Conservation (phyloP, 148 eudicot species). For the Polygonum aviculare region DNA sequence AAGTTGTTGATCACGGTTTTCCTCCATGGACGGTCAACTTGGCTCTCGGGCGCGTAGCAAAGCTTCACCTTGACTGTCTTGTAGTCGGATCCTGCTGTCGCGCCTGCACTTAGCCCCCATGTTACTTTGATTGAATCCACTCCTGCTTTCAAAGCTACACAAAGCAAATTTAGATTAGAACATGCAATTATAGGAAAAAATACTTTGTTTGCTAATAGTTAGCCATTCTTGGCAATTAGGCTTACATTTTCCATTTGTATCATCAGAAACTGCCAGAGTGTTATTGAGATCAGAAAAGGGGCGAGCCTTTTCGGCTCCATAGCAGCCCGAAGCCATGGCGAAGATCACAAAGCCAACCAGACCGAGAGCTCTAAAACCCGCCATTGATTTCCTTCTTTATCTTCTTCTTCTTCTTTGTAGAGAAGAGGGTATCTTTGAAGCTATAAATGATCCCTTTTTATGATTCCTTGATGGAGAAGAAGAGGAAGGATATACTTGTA, state of each 20-base stretch:
- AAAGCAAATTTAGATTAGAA: neutral
- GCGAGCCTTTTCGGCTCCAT: neutral
- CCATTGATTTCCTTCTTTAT: neutral
- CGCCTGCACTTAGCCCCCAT: constrained; percentile 37
- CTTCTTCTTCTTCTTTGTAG: neutral
- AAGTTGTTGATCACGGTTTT: constrained; percentile 31
- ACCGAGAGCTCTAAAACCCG: neutral
- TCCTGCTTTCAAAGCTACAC: constrained; percentile 14
- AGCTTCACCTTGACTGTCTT: constrained; percentile 48
- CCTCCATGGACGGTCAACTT: constrained; percentile 72
- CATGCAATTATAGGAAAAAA: neutral
- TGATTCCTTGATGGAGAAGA: constrained; percentile 5
- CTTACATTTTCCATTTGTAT: neutral
- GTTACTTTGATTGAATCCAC: constrained; percentile 21
- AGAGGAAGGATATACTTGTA: neutral
- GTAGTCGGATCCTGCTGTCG: constrained; percentile 34
- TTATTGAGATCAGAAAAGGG: constrained; percentile 10
- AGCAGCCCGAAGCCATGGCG: constrained; percentile 2
- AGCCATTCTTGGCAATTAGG: neutral
- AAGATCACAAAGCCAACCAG: neutral
- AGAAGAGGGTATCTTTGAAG: constrained; percentile 5
- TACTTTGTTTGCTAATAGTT: no score
- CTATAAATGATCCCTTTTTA: neutral
- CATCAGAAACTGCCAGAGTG: neutral
- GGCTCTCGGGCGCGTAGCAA: constrained; percentile 62